Percentiles rank a stretch among this genome's conserved stretches.
Evolutionary conservation across 495 filamentous ascomycete genomes (phyloP).

Genomic region (Cladorrhinum samala): DNA sequence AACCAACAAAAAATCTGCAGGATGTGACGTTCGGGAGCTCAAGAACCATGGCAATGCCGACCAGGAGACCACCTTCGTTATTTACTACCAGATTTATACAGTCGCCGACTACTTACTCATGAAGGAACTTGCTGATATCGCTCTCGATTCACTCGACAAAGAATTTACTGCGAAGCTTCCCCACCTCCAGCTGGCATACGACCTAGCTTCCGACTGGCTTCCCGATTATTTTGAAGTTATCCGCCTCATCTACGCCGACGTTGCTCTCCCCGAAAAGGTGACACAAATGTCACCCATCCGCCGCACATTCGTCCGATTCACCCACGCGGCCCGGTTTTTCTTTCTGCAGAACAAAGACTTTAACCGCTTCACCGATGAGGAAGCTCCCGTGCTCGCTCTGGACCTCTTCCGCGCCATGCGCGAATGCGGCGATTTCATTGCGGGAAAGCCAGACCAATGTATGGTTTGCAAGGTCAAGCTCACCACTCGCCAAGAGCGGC

Average conservation of each 20-base stretch:
- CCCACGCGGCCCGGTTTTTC: conserved; percentile 17
- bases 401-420: conserved; percentile 21
- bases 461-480: conserved; percentile 16
- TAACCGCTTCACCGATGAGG: conserved; percentile 12
- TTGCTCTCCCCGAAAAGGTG: background rate
- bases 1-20: conserved; percentile 2
- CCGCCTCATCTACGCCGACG: conserved; percentile 18
- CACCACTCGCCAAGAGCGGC: conserved; percentile 7
- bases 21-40: conserved; percentile 18
- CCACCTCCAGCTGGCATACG: conserved; percentile 14
- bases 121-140: conserved; percentile 14
- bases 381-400: conserved; percentile 11
- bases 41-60: background rate
- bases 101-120: conserved; percentile 25
- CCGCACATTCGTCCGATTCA: conserved; percentile 13
- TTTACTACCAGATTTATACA: conserved; percentile 20
- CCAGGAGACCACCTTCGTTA: conserved; percentile 21
- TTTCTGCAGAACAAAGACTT: conserved; percentile 15
- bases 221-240: conserved; percentile 22
- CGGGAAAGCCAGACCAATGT: conserved; percentile 14
- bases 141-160: conserved; percentile 12
- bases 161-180: conserved; percentile 17
- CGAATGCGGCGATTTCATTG: conserved; percentile 14
- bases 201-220: conserved; percentile 14
- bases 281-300: conserved; percentile 5